A percentile compares a stretch with the other conserved stretches of the same genome.
These are phyloP conservation scores for Apostasia shenzhenica DNA, from an alignment of 106 monocot species.

Conservation along the genomic window DNA sequence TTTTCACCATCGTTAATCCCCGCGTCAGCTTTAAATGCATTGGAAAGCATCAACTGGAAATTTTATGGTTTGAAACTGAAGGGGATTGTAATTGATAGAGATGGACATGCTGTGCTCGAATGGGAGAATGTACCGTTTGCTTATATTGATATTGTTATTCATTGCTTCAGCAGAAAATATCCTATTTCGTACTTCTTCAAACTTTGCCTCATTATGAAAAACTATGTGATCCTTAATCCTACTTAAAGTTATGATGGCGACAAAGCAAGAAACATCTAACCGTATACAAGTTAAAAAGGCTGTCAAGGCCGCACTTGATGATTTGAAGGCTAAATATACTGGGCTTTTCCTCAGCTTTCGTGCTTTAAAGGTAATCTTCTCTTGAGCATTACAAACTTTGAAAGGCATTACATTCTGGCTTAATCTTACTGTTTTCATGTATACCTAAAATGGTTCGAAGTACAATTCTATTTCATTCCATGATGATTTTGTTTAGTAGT, in stretches of 20 bases:
- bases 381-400: background rate
- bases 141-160: slow-evolving; percentile 62
- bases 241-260: slow-evolving; percentile 3
- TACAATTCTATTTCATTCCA: background rate
- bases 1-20: slow-evolving; percentile 43
- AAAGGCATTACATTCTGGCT: background rate
- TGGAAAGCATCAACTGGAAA: slow-evolving; percentile 60
- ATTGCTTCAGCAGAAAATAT: slow-evolving; percentile 56
- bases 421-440: background rate
- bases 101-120: slow-evolving; percentile 41
- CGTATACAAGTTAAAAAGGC: slow-evolving; percentile 52
- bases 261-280: slow-evolving; percentile 14
- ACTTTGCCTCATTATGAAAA: too few relatives aligned
- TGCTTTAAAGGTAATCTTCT: slow-evolving; percentile 36
- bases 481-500: background rate
- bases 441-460: background rate
- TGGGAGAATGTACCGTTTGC: slow-evolving; percentile 42
- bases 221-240: slow-evolving; percentile 18
- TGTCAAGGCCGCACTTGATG: slow-evolving; percentile 52
- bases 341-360: slow-evolving; percentile 47
- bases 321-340: slow-evolving; percentile 51
- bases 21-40: slow-evolving; percentile 18
- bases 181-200: slow-evolving; percentile 10
- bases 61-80: slow-evolving; percentile 59
- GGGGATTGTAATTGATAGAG: slow-evolving; percentile 24